Base-by-base conservation (phyloP, 352 stramenopile genomes). In the Pythium utonaiense region DNA sequence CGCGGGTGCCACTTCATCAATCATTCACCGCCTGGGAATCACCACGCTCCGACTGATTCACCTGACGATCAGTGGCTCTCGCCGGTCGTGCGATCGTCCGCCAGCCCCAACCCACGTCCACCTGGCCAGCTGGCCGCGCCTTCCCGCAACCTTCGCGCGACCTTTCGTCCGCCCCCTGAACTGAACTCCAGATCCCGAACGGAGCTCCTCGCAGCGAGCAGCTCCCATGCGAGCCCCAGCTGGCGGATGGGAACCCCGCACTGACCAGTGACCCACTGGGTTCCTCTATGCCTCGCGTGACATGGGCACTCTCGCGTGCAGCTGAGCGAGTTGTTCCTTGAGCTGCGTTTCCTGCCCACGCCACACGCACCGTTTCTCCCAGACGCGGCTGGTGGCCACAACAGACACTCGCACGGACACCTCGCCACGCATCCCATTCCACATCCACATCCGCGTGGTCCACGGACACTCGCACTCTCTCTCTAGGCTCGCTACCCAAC, bases 111-210 rank as follows among this genome's bases (percentile, higher is more conserved):
- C 31, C 31, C 31, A 36, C 31, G 31, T 36, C 31, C 31, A 36
- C 31, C 31, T 12, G 31, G 21, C 45, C 28, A 54, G 25, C 27
- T 42, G 22, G 48, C 16, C 27, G 42, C 19, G n/a, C n/a, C 3
- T 56, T 56, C 50, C 50, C 28, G 50, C 31, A 44, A 60, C 53
- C 16, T 60, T 60, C 53, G 41, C 53, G 42, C 53, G 47, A 60
- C 51, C 4, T 31, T 22, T 44, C 31, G 12, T 21, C 3, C 1
- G 14, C n/a, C 3, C 8, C 17, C 8, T 60, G 53, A 49, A 60
- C 53, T 60, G 53, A 60, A 60, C 53, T 60, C 53, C 6, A 60
- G 53, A 6, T 12, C 31, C 6, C 31, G 6, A 36, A 36, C 31
- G 31, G 31, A 36, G 31, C 31, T 36, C 31, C 31, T 36, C 31